Conservation (phyloP, 2,329 filamentous ascomycete genomes). For the Niveomyces coronatus region DNA sequence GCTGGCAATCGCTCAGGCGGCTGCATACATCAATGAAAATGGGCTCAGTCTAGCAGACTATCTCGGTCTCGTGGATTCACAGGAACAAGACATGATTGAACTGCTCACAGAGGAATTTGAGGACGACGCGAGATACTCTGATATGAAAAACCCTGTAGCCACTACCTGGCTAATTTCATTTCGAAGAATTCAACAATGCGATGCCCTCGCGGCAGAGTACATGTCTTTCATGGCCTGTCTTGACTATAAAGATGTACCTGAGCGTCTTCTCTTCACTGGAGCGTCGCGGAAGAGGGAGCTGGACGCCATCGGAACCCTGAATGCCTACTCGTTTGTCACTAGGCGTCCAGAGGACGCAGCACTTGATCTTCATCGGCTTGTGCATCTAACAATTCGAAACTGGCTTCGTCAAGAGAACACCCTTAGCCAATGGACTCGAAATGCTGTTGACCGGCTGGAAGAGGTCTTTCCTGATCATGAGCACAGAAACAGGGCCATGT, state of each 20-base stretch:
- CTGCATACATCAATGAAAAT: slow-evolving; percentile 27
- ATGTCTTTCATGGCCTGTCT: slow-evolving; percentile 31
- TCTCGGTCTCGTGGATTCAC: slow-evolving; percentile 20
- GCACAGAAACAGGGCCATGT: neutral
- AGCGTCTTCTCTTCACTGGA: slow-evolving; percentile 19
- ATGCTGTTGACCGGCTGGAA: slow-evolving; percentile 1
- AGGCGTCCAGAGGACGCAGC: slow-evolving; percentile 14
- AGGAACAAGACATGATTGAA: slow-evolving; percentile 19
- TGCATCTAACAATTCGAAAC: slow-evolving; percentile 21
- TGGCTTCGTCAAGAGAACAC: slow-evolving; percentile 14
- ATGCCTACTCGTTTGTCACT: slow-evolving; percentile 21
- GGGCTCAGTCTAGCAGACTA: slow-evolving; percentile 19
- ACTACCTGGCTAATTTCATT: slow-evolving; percentile 31
- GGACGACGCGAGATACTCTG: slow-evolving; percentile 23
- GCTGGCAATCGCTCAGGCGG: slow-evolving; percentile 26
- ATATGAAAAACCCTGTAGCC: slow-evolving; percentile 24
- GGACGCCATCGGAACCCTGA: slow-evolving; percentile 20
- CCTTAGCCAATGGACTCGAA: slow-evolving; percentile 3
- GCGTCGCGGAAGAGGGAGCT: slow-evolving; percentile 13
- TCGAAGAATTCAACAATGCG: slow-evolving; percentile 20
- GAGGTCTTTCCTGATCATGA: slow-evolving; percentile 1
- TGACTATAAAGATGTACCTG: slow-evolving; percentile 27
- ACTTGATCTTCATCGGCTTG: slow-evolving; percentile 25
- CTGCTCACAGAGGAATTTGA: slow-evolving; percentile 19
- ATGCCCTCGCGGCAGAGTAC: slow-evolving; percentile 24